These are phyloP conservation scores for Kluyveromyces aestuarii DNA, from an alignment of 805 yeast species.

Conservation along the genomic window DNA sequence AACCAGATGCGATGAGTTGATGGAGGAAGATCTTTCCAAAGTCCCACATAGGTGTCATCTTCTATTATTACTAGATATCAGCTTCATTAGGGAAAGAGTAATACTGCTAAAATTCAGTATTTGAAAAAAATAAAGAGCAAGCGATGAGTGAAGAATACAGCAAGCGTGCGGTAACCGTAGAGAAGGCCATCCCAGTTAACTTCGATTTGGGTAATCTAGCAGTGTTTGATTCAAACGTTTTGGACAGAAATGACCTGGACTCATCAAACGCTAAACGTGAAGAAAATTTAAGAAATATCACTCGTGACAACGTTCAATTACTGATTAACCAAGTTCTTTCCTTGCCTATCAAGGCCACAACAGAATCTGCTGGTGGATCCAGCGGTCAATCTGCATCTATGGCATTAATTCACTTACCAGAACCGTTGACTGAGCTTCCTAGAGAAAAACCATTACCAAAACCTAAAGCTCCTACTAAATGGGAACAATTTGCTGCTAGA, in stretches of 20 bases:
- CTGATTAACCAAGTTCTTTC: conserved; percentile 84
- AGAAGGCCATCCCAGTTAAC: conserved; percentile 80
- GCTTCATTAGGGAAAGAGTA: not conserved
- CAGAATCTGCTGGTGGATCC: conserved; percentile 54
- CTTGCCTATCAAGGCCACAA: conserved; percentile 80
- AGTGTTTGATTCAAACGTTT: conserved; percentile 81
- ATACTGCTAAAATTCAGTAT: not conserved
- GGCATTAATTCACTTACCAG: conserved; percentile 80
- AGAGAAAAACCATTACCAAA: conserved; percentile 95
- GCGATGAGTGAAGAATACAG: conserved; percentile 14
- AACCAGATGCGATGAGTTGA: not conserved
- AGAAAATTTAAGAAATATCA: conserved; percentile 47
- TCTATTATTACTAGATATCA: not conserved
- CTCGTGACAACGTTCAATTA: conserved; percentile 91
- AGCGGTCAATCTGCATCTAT: conserved; percentile 60
- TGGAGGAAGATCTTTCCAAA: too few relatives aligned
- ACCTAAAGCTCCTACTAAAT: conserved; percentile 83
- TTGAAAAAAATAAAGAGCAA: too few relatives aligned
- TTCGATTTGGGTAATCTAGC: conserved; percentile 89
- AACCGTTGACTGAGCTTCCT: conserved; percentile 72
- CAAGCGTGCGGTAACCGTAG: conserved; percentile 66
- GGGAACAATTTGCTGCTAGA: conserved; percentile 95
- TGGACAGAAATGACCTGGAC: conserved; percentile 52
- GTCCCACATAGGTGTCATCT: not conserved
- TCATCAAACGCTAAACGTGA: conserved; percentile 50